Base-by-base conservation (phyloP, 108 stramenopile species). In the Fragilaria radians region DNA sequence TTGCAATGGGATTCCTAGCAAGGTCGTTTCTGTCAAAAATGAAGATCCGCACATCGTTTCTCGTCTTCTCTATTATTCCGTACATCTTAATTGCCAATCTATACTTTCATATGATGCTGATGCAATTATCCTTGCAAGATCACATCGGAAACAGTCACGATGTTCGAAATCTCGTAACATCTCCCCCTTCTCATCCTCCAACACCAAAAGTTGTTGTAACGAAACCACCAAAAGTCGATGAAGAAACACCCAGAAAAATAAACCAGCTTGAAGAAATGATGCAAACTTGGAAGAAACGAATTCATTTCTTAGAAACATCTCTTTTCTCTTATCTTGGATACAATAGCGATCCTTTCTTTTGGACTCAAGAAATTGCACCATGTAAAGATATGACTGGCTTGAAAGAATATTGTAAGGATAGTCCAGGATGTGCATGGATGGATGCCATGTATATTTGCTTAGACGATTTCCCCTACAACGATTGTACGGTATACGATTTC, bases 401-500 rank as follows among this genome's bases (percentile, higher is more conserved):
- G 36, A 14, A 42, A 42, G 14, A 42, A 14, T 42, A 11, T 14
- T 42, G 36, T 42, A 7, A 7, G 7, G 36, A 11, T 42, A 14
- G 36, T 14, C 11, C 14, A 14, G 11, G 36, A 11, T 42, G 36
- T 14, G 36, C 7, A 11, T n/a, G n/a, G n/a, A n/a, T n/a, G n/a
- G 36, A 42, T 14, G 36, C 14, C 14, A 42, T 42, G 7, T 14
- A 7, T 11, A 42, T 42, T 14, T 42, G 36, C 36, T 14, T 42
- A 7, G 36, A 42, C 14, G 36, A 42, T 42, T 42, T 42, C 36
- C 36, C 36, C 11, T 42, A 42, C 36, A 61, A 61, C 0, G 59
- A 48, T 21, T 66, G 65, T 33, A 14, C 57, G 18, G 59, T 67
- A n/a, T 67, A 67, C 23, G 66, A 67, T 52, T 67, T 61, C 57